phyloP scores from a whole-genome alignment of 345 rosid genomes.

The Salix udensis region DNA sequence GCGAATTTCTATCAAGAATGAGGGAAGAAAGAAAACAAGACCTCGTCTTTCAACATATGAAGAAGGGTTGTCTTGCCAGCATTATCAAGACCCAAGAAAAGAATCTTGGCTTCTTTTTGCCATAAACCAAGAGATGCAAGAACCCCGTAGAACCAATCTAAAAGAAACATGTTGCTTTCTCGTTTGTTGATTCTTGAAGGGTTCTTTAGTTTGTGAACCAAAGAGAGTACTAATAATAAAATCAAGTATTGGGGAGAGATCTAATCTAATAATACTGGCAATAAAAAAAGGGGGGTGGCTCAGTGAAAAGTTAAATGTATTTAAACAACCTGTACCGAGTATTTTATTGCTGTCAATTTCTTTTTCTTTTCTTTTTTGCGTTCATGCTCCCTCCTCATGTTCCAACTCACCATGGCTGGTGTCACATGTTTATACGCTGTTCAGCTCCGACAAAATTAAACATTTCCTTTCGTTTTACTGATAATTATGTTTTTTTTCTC shows the following conservation, averaged over 20 bases:
- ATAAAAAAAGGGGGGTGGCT: not conserved
- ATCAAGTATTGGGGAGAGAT: not conserved
- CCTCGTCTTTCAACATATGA: conserved; percentile 39
- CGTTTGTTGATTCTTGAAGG: not conserved
- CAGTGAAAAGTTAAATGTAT: not conserved
- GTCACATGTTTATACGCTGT: too few relatives aligned
- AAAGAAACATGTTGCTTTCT: conserved; percentile 21
- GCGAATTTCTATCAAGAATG: not conserved
- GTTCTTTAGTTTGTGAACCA: not conserved
- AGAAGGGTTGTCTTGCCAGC: conserved; percentile 39
- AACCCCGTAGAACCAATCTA: conserved; percentile 37
- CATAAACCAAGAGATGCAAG: conserved; percentile 36
- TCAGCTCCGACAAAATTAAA: too few relatives aligned
- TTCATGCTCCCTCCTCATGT: not conserved
- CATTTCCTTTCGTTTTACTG: too few relatives aligned
- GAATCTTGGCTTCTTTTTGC: conserved; percentile 37
- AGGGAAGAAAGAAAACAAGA: not conserved
- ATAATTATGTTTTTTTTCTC: too few relatives aligned
- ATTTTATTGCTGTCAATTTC: not conserved
- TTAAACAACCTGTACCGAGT: not conserved
- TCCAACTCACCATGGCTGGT: not conserved
- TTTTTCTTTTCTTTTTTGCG: not conserved
- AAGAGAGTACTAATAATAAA: not conserved
- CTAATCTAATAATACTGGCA: not conserved
- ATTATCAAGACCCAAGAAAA: conserved; percentile 32